Conservation (phyloP, 176 grass and related monocot species). For the Typha latifolia region DNA sequence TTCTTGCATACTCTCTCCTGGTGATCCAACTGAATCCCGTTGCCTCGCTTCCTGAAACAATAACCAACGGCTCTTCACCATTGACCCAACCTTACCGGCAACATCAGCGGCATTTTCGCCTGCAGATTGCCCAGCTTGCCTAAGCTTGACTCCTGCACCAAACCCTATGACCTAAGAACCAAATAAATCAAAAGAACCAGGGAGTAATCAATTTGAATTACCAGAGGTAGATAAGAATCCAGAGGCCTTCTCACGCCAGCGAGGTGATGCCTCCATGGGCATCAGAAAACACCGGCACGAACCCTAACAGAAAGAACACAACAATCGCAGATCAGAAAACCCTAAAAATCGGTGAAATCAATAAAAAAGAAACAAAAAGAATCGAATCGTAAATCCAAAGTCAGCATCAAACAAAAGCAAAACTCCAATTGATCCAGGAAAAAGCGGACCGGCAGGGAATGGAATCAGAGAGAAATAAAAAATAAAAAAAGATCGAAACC, state of each 20-base stretch:
- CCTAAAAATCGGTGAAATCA: not conserved
- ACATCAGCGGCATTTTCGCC: slow-evolving; percentile 76
- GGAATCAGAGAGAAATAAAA: not conserved
- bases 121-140: slow-evolving; percentile 77
- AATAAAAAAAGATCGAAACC: no score
- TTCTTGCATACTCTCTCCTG: slow-evolving; percentile 70
- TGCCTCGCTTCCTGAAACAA: slow-evolving; percentile 76
- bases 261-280: slow-evolving; percentile 51
- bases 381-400: no score
- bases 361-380: no score
- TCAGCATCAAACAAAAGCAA: no score
- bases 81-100: slow-evolving; percentile 69
- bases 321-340: not conserved
- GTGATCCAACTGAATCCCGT: slow-evolving; percentile 20
- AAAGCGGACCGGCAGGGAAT: not conserved
- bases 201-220: slow-evolving; percentile 15
- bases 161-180: slow-evolving; percentile 7
- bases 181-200: not conserved
- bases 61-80: slow-evolving; percentile 75
- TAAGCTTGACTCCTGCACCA: slow-evolving; percentile 63
- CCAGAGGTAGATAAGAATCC: slow-evolving; percentile 83
- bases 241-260: slow-evolving; percentile 71
- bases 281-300: slow-evolving; percentile 21
- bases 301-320: not conserved
- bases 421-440: no score